These are phyloP conservation scores for Choricystis sp. DNA, from an alignment of 139 green algal genomes.

Conservation along the genomic window DNA sequence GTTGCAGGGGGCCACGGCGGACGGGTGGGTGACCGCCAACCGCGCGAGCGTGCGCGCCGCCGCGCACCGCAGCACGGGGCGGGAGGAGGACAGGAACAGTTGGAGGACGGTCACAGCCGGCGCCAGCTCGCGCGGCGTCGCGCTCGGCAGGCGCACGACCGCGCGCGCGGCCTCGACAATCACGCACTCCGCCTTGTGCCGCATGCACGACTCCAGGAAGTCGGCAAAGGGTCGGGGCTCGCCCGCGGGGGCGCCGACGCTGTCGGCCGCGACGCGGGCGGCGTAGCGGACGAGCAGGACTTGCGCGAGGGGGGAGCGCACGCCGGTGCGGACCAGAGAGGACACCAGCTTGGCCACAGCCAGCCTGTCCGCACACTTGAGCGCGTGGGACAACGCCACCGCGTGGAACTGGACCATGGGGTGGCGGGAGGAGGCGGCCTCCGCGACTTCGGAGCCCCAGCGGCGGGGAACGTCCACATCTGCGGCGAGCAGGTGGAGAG, in stretches of 20 bases:
- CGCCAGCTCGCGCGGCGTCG: conserved; percentile 76
- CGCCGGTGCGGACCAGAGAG: conserved; percentile 53
- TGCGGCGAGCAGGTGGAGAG: conserved; percentile 57
- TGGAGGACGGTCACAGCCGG: conserved; percentile 95
- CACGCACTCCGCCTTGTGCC: conserved; percentile 70
- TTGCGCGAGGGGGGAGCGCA: conserved; percentile 88
- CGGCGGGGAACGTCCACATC: conserved; percentile 89
- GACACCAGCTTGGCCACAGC: conserved; percentile 94
- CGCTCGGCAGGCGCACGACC: conserved; percentile 79
- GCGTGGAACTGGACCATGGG: conserved; percentile 94
- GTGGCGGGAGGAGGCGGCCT: conserved; percentile 74
- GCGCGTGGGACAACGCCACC: conserved; percentile 81
- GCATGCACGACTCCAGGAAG: conserved; percentile 90
- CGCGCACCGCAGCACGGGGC: conserved; percentile 93
- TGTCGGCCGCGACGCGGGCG: conserved; percentile 55
- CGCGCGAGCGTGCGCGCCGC: conserved; percentile 80
- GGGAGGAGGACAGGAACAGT: conserved; percentile 90
- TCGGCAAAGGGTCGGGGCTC: conserved; percentile 89
- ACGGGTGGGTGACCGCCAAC: conserved; percentile 48
- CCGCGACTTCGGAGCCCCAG: conserved; percentile 92
- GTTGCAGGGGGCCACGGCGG: conserved; percentile 87
- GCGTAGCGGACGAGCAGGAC: conserved; percentile 90
- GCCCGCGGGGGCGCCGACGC: conserved; percentile 9
- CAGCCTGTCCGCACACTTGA: conserved; percentile 79
- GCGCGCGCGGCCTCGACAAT: conserved; percentile 87